A percentile compares a stretch with the other conserved stretches of the same genome.
phyloP scores from a whole-genome alignment of 2,329 filamentous ascomycete genomes.

The Ophiostoma australiae region DNA sequence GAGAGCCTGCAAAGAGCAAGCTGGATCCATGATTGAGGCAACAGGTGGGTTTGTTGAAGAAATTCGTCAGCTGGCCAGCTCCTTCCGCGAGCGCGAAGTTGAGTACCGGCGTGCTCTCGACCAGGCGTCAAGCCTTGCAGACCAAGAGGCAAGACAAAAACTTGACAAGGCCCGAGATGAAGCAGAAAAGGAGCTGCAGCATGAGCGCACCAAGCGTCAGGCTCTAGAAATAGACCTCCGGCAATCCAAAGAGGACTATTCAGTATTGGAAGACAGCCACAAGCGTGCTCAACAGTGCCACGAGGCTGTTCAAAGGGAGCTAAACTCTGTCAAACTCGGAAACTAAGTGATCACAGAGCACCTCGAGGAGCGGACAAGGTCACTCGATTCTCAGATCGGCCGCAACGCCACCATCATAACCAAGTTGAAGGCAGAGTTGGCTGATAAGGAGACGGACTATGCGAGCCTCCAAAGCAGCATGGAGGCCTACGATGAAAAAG shows the following conservation, averaged over 20 bases:
- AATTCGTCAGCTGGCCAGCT: conserved; percentile 18
- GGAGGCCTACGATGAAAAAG: conserved; percentile 22
- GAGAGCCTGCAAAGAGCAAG: conserved; percentile 19
- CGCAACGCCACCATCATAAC: neutral
- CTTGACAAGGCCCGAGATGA: conserved; percentile 22
- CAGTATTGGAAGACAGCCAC: conserved; percentile 23
- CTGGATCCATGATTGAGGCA: neutral
- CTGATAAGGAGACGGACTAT: conserved; percentile 22
- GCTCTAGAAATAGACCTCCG: conserved; percentile 24
- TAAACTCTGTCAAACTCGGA: conserved; percentile 7
- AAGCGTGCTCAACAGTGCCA: conserved; percentile 1
- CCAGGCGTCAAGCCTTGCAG: conserved; percentile 16
- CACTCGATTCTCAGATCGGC: conserved; percentile 11
- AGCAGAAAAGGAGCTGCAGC: conserved; percentile 22
- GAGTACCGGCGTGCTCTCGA: conserved; percentile 22
- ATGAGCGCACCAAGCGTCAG: conserved; percentile 24
- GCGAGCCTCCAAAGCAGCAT: conserved; percentile 13
- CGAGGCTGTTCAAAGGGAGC: conserved; percentile 20
- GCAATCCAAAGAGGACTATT: conserved; percentile 19
- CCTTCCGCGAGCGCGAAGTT: conserved; percentile 20
- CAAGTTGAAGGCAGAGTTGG: conserved; percentile 20
- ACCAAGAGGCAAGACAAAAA: conserved; percentile 15
- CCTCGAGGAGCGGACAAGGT: conserved; percentile 11
- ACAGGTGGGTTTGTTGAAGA: conserved; percentile 15
- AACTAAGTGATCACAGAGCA: conserved; percentile 8